phyloP scores from a whole-genome alignment of 208 protist genomes.

The Phytomonas sp. region DNA sequence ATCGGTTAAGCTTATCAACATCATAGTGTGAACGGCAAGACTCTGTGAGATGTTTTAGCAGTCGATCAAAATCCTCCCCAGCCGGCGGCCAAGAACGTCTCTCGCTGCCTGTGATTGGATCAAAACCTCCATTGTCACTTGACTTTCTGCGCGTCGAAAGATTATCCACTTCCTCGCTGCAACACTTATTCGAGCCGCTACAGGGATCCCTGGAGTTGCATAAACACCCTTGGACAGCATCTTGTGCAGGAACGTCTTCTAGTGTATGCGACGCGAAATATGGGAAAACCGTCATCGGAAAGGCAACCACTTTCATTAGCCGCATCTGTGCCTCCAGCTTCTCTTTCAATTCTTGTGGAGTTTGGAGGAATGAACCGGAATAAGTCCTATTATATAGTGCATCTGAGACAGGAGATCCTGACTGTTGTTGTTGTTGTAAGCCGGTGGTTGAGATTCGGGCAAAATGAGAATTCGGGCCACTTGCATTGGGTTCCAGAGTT shows the following conservation, averaged over 20 bases:
- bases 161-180: background rate
- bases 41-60: background rate
- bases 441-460: background rate
- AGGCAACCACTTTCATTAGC: background rate
- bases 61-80: background rate
- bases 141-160: background rate
- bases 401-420: background rate
- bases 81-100: background rate
- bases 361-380: background rate
- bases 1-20: background rate
- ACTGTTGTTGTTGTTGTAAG: conserved; percentile 2
- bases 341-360: background rate
- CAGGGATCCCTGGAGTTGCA: background rate
- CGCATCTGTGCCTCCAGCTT: background rate
- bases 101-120: background rate
- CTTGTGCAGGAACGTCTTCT: background rate
- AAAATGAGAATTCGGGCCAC: background rate
- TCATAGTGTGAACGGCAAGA: background rate
- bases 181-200: background rate
- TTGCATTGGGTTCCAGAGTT: background rate
- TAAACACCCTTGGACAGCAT: background rate
- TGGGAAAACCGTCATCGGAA: background rate
- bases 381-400: background rate
- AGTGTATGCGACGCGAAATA: background rate
- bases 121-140: background rate